Base-by-base conservation (phyloP, 2,329 filamentous ascomycete species). In the Talaromyces piceae region DNA sequence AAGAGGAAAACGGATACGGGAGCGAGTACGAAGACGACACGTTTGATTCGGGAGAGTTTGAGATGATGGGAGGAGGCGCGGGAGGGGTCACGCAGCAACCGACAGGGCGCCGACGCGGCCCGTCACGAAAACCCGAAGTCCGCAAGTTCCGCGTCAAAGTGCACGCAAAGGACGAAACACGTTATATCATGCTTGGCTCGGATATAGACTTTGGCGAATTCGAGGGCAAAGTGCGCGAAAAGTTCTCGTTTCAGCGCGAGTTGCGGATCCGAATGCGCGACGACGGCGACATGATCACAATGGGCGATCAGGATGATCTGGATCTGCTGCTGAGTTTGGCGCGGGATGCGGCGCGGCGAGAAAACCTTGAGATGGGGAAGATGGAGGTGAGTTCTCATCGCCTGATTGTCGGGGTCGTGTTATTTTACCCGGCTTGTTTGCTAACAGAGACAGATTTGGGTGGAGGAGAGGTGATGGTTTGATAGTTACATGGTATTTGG, bases 241-340 rank as follows among this genome's bases (percentile, higher is more conserved):
- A 98, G 71, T 95, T 97, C 63, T 84, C 80, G 12, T 76, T 96
- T 56, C 63, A 61, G 28, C 60, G 62, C 51, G 75, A 80, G 50
- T 74, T 84, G 55, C 81, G 82, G 52, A 91, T 96, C 74, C 94
- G 91, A 77, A 85, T 96, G 70, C 93, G 93, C 75, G 93, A 97
- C 59, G 77, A 85, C 50, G 87, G 86, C 3, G 91, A 97, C 63
- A 91, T 96, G 87, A 94, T 98, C 63, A 96, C 91, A 27, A 86
- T 98, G 81, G 90, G 87, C 26, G 93, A 98, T 67, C 88, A 96
- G 68, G 93, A 98, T 63, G 93, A 98, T 72, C 72, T 96, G 56
- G 91, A 97, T 47, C 87, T 96, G 82, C 83, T 88, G 25, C 77
- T 97, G 49, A 79, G 81, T 67, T 79, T 76, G 44, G 83, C 84